Percentiles rank a stretch among this genome's conserved stretches.
Evolutionary conservation across 2,329 filamentous ascomycete species (phyloP).

Genomic region (Sporothrix curviconia): DNA sequence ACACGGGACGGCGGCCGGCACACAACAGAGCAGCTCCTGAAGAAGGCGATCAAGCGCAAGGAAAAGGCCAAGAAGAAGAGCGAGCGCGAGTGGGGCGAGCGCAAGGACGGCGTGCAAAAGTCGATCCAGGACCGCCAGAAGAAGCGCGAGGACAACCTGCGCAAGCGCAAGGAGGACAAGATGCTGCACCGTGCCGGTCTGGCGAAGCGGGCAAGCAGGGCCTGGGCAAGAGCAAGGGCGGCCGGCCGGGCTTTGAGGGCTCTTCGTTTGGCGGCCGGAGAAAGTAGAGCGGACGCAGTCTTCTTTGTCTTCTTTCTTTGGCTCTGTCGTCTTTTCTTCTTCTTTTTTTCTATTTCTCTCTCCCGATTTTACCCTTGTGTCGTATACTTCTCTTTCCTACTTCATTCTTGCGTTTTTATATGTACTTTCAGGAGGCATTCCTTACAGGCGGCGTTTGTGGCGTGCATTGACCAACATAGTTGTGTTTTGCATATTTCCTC

Average conservation of each 20-base stretch:
- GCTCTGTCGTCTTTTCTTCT: not conserved
- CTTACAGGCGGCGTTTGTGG: constrained; percentile 2
- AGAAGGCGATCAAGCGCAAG: constrained; percentile 92
- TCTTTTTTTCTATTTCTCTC: not conserved
- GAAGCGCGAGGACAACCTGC: constrained; percentile 75
- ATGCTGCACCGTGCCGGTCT: constrained; percentile 45
- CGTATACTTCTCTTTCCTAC: too few species aligned
- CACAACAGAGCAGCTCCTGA: constrained; percentile 61
- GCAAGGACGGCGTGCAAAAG: constrained; percentile 65
- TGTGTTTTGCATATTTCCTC: not conserved
- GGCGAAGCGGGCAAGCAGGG: constrained; percentile 42
- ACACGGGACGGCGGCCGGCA: constrained; percentile 1
- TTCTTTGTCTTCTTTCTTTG: not conserved
- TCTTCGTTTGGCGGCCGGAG: constrained; percentile 54
- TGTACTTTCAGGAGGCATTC: not conserved
- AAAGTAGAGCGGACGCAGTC: constrained; percentile 31
- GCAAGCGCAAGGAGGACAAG: constrained; percentile 70
- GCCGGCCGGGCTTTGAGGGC: constrained; percentile 60
- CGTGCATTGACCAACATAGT: not conserved
- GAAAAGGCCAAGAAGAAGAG: constrained; percentile 86
- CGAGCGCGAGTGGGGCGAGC: constrained; percentile 77
- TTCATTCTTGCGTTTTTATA: not conserved
- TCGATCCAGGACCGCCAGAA: constrained; percentile 71
- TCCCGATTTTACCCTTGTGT: not conserved
- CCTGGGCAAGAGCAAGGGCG: constrained; percentile 31